A percentile compares a stretch with the other conserved stretches of the same genome.
phyloP scores from a whole-genome alignment of 768 basidiomycete species.

The Lentinula sp. region DNA sequence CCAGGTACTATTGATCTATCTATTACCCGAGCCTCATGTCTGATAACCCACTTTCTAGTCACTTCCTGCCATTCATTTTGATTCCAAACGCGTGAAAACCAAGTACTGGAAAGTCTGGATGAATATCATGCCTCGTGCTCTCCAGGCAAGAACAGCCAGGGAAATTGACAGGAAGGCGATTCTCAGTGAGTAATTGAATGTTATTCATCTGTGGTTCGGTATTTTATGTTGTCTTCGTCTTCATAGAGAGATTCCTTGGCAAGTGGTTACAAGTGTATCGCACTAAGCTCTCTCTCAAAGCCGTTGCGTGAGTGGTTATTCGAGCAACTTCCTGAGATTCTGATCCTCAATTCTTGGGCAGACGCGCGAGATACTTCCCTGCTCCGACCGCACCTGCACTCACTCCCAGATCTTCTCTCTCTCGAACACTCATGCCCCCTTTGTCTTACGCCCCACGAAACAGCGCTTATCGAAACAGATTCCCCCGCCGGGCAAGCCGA shows the following conservation, averaged over 20 bases:
- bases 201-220: slow-evolving; percentile 3
- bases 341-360: slow-evolving; percentile 20
- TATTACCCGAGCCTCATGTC: background rate
- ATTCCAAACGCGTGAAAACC: slow-evolving; percentile 52
- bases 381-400: slow-evolving; percentile 51
- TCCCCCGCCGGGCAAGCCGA: slow-evolving; percentile 19
- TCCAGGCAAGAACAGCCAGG: slow-evolving; percentile 60
- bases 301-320: slow-evolving; percentile 65
- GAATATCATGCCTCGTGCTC: slow-evolving; percentile 61
- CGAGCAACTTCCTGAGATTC: background rate
- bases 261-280: slow-evolving; percentile 67
- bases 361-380: slow-evolving; percentile 78
- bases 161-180: slow-evolving; percentile 49
- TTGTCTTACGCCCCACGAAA: slow-evolving; percentile 16
- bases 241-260: slow-evolving; percentile 45
- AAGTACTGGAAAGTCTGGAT: slow-evolving; percentile 66
- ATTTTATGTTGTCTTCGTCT: slow-evolving; percentile 8
- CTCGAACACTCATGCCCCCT: slow-evolving; percentile 16
- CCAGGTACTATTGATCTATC: slow-evolving; percentile 33
- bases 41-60: slow-evolving; percentile 35
- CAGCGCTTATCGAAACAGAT: slow-evolving; percentile 20
- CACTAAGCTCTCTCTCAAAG: slow-evolving; percentile 69
- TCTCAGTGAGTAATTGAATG: slow-evolving; percentile 43
- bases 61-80: slow-evolving; percentile 74
- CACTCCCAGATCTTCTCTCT: slow-evolving; percentile 11